Evolutionary conservation across 352 stramenopile species (phyloP), one percentile per base, ranked within the genome.

Genomic region (Lagenidium sp.): DNA sequence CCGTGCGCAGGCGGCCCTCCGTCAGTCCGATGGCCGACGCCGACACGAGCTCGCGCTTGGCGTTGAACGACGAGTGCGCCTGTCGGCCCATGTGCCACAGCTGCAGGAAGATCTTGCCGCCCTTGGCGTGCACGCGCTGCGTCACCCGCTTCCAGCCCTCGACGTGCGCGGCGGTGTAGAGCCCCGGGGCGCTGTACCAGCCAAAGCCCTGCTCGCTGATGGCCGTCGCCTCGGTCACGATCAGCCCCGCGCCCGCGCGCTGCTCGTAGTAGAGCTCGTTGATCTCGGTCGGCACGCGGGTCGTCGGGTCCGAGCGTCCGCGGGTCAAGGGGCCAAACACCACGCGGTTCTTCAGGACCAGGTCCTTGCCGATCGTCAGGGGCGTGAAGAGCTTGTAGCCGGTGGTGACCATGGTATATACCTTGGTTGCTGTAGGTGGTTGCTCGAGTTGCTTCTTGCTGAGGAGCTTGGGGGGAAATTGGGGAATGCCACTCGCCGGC

Each of bases 81-180:
- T 59, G 37, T n/a, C 77, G 61, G 20, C 79, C 82, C 30, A 63
- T 65, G 52, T 94, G 80, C 77, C 77, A 91, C 12, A 93, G 49
- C 59, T 94, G 80, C 23, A 68, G 24, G 39, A 68, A 77, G 39
- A 92, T 88, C 19, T 62, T 57, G 34, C 64, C 70, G 24, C 58
- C 63, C 42, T 82, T 82, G 15, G 42, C 59, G 47, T 94, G 82
- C 19, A 93, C 77, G 4, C 41, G 30, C 25, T 88, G 61, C 0
- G 51, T 46, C 0, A 82, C 43, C 10, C 23, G 36, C 35, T 77
- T 70, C 67, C 68, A 82, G 3, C 10, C 44, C 3, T 47, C 36
- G 47, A 61, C 30, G 31, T 82, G 68, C 2, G 57, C 61, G 20
- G 60, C 12, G 18, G 34, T 64, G 41, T 50, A 73, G 28, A 82